Base-by-base conservation (phyloP, 163 green algal genomes). In the Volvox carteri region DNA sequence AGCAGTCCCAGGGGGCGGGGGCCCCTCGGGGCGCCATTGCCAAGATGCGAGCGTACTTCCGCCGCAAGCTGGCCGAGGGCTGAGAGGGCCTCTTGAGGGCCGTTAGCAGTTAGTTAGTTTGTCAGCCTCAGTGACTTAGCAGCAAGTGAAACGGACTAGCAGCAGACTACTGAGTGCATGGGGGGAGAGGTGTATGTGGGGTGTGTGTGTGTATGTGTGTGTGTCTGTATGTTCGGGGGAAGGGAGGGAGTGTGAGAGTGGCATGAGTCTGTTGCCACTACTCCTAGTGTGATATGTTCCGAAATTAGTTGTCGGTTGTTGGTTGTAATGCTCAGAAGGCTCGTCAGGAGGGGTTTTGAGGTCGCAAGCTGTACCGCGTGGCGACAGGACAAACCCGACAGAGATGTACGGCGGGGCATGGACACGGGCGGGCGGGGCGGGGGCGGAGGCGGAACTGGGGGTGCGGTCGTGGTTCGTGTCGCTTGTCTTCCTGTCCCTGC, bases 21-120 rank as follows among this genome's bases (percentile, higher is more conserved):
- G n/a, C n/a, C n/a, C n/a, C n/a, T n/a, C n/a, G 56, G 77, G 77
- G 77, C 8, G 77, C 77, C 0, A 25, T 85, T 7, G 77, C 77
- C 54, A 85, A 85, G 77, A 72, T 85, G 54, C 52, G 54, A 9
- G 77, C 77, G 33, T 85, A 85, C 56, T 85, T 85, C 37, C 52
- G 77, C 18, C 77, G 77, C 54, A 85, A 85, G 54, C 28, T 85
- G 54, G n/a, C n/a, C n/a, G 52, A 85, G 52, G 46, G 18, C 25
- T 81, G n/a, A 54, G 6, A 12, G 54, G 28, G 28, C 28, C 19
- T 23, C 16, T 16, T 60, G 50, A 60, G 12, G 12, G 50, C 12
- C 50, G 14, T 16, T 16, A 60, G 14, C 50, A 25, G 50, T 65
- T 23, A 23, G 19, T 19, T 12, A 23, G 54, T 30, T 19, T 4